phyloP scores from a whole-genome alignment of 2,329 filamentous ascomycete genomes.

The Corynespora cassiicola region DNA sequence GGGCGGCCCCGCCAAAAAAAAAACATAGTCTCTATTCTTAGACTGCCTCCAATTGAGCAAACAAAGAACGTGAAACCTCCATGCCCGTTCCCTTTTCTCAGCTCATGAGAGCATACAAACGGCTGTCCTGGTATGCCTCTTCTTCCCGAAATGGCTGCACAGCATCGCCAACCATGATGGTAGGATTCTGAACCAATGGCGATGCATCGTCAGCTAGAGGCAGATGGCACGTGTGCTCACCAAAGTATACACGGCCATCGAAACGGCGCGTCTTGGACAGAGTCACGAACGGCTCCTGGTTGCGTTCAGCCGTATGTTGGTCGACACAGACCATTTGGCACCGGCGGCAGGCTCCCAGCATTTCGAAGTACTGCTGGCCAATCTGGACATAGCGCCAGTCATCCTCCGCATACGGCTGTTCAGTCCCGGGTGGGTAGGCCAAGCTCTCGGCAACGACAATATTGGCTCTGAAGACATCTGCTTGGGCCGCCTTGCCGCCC shows the following conservation, averaged over 20 bases:
- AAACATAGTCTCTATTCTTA: no score
- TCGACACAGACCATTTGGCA: conserved; percentile 98
- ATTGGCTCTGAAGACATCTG: conserved; percentile 87
- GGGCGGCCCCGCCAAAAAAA: no score
- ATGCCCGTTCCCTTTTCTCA: no score
- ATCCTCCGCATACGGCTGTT: conserved; percentile 79
- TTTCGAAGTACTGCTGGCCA: conserved; percentile 68
- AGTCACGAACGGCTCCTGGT: conserved; percentile 86
- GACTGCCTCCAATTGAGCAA: no score
- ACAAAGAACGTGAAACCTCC: no score
- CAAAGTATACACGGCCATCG: conserved; percentile 87
- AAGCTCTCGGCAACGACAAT: conserved; percentile 70
- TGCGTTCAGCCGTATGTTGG: conserved; percentile 77
- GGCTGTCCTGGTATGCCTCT: conserved; percentile 29
- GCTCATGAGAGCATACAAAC: conserved; percentile 30
- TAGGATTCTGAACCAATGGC: conserved; percentile 39
- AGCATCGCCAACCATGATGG: conserved; percentile 46
- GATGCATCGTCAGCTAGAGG: conserved; percentile 26
- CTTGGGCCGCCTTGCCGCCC: conserved; percentile 70
- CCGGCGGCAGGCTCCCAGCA: conserved; percentile 83
- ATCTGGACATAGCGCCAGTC: conserved; percentile 74
- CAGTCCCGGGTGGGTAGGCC: conserved; percentile 49
- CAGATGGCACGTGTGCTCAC: conserved; percentile 69
- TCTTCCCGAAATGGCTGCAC: conserved; percentile 39
- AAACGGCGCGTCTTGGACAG: conserved; percentile 85